Conservation (phyloP, 2,329 filamentous ascomycete genomes). For the Lojkania enalia region DNA sequence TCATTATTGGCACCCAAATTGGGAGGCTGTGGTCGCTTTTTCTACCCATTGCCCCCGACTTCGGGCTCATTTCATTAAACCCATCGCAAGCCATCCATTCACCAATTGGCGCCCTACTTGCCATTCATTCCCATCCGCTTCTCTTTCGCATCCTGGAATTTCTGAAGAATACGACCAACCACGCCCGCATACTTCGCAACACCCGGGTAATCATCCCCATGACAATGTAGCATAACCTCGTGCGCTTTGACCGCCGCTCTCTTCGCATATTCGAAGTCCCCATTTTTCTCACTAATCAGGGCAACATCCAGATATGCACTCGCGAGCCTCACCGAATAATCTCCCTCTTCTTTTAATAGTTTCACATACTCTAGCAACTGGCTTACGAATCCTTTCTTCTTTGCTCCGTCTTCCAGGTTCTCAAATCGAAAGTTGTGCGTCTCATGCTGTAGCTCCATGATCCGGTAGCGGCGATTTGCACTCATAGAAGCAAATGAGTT, state of each 20-base stretch:
- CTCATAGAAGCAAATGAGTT: conserved; percentile 30
- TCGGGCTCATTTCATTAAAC: background rate
- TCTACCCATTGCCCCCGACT: no score
- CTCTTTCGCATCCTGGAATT: conserved; percentile 11
- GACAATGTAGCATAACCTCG: conserved; percentile 30
- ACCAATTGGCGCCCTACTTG: background rate
- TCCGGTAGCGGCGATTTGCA: conserved; percentile 32
- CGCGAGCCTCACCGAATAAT: conserved; percentile 28
- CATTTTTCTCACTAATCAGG: conserved; percentile 30
- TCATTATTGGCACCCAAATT: no score
- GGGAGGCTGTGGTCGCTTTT: no score
- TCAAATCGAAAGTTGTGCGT: conserved; percentile 21
- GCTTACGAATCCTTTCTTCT: conserved; percentile 17
- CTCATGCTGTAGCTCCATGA: conserved; percentile 41
- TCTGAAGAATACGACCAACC: conserved; percentile 24
- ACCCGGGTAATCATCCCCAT: conserved; percentile 33
- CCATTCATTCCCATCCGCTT: background rate
- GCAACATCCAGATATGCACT: conserved; percentile 35
- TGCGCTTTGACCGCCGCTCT: conserved; percentile 28
- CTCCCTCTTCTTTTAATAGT: conserved; percentile 31
- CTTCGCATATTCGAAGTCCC: conserved; percentile 26
- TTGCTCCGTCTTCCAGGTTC: conserved; percentile 17
- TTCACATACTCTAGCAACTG: conserved; percentile 34
- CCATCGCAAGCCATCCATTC: background rate
- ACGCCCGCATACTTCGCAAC: conserved; percentile 26